phyloP scores from a whole-genome alignment of 2,329 filamentous ascomycete species.

The Huntiella bhutanensis region DNA sequence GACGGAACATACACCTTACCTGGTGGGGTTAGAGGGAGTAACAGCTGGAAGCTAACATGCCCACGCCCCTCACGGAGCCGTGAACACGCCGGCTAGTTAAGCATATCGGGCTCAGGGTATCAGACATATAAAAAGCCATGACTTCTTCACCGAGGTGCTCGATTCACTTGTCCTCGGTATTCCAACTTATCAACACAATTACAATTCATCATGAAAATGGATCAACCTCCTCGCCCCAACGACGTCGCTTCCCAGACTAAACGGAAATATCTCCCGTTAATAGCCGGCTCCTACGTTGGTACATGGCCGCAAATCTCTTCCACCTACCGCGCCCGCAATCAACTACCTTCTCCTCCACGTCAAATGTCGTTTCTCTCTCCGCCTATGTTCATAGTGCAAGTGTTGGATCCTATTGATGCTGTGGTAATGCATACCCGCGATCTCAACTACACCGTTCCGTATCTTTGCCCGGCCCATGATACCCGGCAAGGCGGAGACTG shows the following conservation, averaged over 20 bases:
- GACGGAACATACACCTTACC: too few relatives aligned
- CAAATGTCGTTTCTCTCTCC: not conserved
- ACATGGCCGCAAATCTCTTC: conserved; percentile 40
- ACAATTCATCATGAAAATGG: conserved; percentile 1
- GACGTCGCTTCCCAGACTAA: conserved; percentile 7
- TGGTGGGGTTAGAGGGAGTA: too few relatives aligned
- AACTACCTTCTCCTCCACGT: conserved; percentile 15
- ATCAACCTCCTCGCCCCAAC: conserved; percentile 9
- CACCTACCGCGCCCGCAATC: conserved; percentile 32
- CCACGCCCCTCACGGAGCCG: too few relatives aligned
- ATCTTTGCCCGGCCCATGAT: conserved; percentile 59
- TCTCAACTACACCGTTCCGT: conserved; percentile 31
- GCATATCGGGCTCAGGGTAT: too few relatives aligned
- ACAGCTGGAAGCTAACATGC: too few relatives aligned
- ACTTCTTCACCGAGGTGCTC: too few relatives aligned
- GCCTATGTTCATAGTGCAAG: conserved; percentile 27
- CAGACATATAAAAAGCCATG: too few relatives aligned
- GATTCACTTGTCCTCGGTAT: not conserved
- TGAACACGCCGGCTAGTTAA: too few relatives aligned
- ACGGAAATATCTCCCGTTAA: conserved; percentile 41
- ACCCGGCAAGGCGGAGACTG: conserved; percentile 62
- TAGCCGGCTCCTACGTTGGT: conserved; percentile 35
- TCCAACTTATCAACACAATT: not conserved
- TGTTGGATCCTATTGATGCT: conserved; percentile 39
- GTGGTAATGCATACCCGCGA: conserved; percentile 38